Evolutionary conservation across 192 early-diverging fungal genomes (phyloP), one percentile per base, ranked within the genome.

Genomic region (Bifiguratus adelaidae): DNA sequence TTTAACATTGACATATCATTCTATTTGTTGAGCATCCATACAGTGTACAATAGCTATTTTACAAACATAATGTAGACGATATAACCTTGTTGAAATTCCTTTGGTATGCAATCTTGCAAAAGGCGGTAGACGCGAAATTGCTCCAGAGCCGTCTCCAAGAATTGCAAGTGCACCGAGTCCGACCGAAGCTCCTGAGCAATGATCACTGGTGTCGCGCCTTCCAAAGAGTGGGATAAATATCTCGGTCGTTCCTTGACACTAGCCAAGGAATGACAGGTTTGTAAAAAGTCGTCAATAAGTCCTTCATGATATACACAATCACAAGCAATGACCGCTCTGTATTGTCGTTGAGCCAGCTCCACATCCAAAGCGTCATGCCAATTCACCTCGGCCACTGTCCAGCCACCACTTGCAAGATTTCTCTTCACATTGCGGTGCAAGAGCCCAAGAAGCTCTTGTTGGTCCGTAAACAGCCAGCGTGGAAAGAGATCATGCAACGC

Each of bases 261-360:
- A 7, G 21, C 48, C 42, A 11, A 54, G 20, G 11, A 48, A 30
- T 15, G 34, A 7, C 53, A 40, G 3, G 67, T 69, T 18, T 53
- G 44, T 4, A 69, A 50, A 21, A 69, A 53, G 8, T 47, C 56
- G 6, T 53, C 51, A 15, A 63, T 47, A 4, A 69, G 36, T 2
- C 55, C 53, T 40, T 69, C 67, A 32, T 69, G 59, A 38, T 69
- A 69, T 1, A 69, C 58, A 29, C 62, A 62, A 51, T 69, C 67
- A 11, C 61, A 60, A 9, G 60, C 61, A 4, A 69, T 38, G 2
- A 69, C 44, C 36, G 26, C 60, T n/a, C n/a, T n/a, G n/a, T n/a
- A n/a, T n/a, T n/a, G n/a, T n/a, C n/a, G n/a, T n/a, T n/a, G n/a
- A n/a, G n/a, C n/a, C n/a, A n/a, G n/a, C n/a, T n/a, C n/a, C n/a